These are phyloP conservation scores for Spirogloea muscicola DNA, from an alignment of 139 green algal genomes.

Conservation along the genomic window DNA sequence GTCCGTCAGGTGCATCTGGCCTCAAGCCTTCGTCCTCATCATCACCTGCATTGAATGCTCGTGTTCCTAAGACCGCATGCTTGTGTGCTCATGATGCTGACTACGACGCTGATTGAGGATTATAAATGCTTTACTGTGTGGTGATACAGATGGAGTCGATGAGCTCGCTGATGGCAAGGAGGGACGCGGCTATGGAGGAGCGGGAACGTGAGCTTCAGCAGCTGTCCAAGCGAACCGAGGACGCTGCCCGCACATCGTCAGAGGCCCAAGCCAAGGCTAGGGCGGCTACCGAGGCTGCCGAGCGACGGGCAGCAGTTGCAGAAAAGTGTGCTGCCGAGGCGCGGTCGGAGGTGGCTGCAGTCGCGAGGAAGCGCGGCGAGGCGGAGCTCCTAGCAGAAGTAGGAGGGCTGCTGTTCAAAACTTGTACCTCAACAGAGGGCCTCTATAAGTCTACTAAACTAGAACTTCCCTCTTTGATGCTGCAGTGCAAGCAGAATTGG, in stretches of 20 bases:
- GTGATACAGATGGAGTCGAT: slow-evolving; percentile 31
- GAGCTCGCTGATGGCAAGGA: background rate
- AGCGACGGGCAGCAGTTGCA: slow-evolving; percentile 16
- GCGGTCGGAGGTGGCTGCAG: background rate
- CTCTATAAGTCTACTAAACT: too few species aligned
- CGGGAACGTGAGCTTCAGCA: background rate
- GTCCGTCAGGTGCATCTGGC: slow-evolving; percentile 41
- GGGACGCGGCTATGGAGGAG: background rate
- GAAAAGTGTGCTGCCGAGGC: slow-evolving; percentile 18
- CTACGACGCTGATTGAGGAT: background rate
- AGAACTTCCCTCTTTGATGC: too few species aligned
- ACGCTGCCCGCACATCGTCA: background rate
- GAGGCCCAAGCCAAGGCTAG: slow-evolving; percentile 1
- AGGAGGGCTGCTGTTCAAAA: too few species aligned
- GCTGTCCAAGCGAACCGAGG: slow-evolving; percentile 4
- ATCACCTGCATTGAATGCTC: too few species aligned
- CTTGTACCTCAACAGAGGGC: too few species aligned
- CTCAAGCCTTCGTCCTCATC: too few species aligned
- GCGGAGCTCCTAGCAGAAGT: too few species aligned
- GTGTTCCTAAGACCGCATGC: too few species aligned
- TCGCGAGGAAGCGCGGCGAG: background rate
- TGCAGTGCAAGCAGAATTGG: too few species aligned
- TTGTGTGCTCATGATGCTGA: background rate
- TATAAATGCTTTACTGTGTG: background rate
- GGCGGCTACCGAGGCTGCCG: slow-evolving; percentile 7